Percentiles rank a stretch among this genome's conserved stretches.
phyloP scores from a whole-genome alignment of 805 yeast genomes.

The Lachancea fermentati region DNA sequence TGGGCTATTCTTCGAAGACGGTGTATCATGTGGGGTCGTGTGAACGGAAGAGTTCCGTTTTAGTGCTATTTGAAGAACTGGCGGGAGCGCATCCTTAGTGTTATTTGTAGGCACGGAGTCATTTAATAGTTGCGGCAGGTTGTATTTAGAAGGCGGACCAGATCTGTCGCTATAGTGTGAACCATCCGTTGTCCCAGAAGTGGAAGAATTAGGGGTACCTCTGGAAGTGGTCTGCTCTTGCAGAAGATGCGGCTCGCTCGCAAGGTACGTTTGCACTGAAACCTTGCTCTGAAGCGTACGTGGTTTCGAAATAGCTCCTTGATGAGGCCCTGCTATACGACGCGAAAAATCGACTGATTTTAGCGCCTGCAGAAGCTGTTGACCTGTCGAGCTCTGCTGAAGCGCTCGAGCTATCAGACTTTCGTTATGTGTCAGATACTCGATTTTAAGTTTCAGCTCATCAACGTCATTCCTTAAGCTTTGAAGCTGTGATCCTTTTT shows the following conservation, averaged over 20 bases:
- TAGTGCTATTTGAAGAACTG: slow-evolving; percentile 38
- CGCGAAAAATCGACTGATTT: slow-evolving; percentile 9
- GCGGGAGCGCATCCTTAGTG: slow-evolving; percentile 35
- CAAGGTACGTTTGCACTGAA: slow-evolving; percentile 40
- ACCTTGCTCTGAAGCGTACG: slow-evolving; percentile 12
- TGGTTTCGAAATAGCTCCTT: slow-evolving; percentile 8
- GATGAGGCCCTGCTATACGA: slow-evolving; percentile 4
- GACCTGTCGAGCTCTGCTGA: slow-evolving; percentile 27
- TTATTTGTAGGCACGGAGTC: slow-evolving; percentile 40
- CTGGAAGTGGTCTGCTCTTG: slow-evolving; percentile 8
- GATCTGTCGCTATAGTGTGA: slow-evolving; percentile 1
- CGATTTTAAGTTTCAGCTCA: slow-evolving; percentile 68
- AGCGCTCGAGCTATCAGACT: slow-evolving; percentile 60
- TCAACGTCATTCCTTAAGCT: slow-evolving; percentile 79
- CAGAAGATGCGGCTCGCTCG: slow-evolving; percentile 41
- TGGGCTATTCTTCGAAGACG: slow-evolving; percentile 11
- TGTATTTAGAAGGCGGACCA: slow-evolving; percentile 3
- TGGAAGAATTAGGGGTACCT: slow-evolving; percentile 10
- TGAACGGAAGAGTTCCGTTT: slow-evolving; percentile 30
- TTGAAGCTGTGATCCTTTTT: slow-evolving; percentile 87
- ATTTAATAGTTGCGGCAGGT: slow-evolving; percentile 33
- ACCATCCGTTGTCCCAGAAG: slow-evolving; percentile 27
- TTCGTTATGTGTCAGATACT: slow-evolving; percentile 60
- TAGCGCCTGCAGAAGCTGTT: slow-evolving; percentile 15
- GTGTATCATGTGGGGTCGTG: slow-evolving; percentile 12